Base-by-base conservation (phyloP, 1,284 basidiomycete species). In the Ganoderma sinense region DNA sequence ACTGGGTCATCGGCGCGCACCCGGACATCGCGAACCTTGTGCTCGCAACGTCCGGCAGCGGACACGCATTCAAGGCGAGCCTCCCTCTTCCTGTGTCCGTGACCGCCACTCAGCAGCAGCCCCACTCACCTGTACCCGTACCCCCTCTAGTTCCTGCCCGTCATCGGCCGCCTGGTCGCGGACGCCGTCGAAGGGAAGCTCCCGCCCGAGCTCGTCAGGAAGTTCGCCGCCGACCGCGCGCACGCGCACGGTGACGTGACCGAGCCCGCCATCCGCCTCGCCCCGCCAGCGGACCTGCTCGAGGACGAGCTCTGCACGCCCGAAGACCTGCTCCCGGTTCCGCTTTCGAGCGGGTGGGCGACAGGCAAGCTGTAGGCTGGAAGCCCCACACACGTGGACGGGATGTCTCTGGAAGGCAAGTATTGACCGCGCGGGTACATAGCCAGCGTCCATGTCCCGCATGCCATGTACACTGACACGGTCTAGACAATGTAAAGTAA, bases 51-150 rank as follows among this genome's bases (percentile, higher is more conserved):
- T 91, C 87, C 18, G 94, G 91, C 7, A 93, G 90, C 73, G 94
- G 94, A 0, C 94, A 96, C 80, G 94, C 89, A 0, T 96, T 89
- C 84, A 96, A 95, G 86, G 93, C 90, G 68, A 66, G 78, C 48
- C 39, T n/a, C 36, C 33, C 4, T 41, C 23, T 16, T 16, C 31
- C 16, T 26, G 7, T 13, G 11, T n/a, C 23, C 20, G 13, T 6
- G n/a, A n/a, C 11, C 23, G 6, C 29, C n/a, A 5, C 48, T 4
- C 23, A 4, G 23, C 48, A 31, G 16, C n/a, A 8, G 16, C 8
- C 11, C 11, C 23, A 43, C 20, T 33, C 20, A n/a, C 36, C 36
- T n/a, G n/a, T n/a, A 29, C 13, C 18, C 16, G 20, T 31, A 31
- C 23, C 3, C 10, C 48, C 16, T 60, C 41, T 65, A 94, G 91